These are phyloP conservation scores for Mycosphaerelloides madeirae DNA, from an alignment of 2,329 filamentous ascomycete genomes.

Conservation along the genomic window DNA sequence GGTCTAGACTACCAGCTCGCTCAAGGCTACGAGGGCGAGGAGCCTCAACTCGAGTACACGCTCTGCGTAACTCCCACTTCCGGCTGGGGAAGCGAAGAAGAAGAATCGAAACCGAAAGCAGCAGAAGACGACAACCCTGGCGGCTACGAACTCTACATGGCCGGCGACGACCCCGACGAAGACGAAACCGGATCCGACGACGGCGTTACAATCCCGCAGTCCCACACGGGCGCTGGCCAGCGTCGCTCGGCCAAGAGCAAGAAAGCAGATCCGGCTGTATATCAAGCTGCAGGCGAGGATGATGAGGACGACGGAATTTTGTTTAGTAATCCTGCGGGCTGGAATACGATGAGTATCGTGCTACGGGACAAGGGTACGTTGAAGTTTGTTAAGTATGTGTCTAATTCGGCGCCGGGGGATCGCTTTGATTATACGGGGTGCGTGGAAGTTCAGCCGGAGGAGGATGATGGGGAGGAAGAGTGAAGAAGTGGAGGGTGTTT, in stretches of 20 bases:
- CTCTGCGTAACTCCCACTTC: conserved; percentile 77
- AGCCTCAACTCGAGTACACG: conserved; percentile 79
- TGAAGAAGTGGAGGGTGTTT: conserved; percentile 12
- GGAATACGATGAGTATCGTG: conserved; percentile 91
- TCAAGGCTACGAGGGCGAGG: conserved; percentile 67
- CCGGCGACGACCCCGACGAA: conserved; percentile 66
- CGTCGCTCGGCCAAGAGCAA: conserved; percentile 33
- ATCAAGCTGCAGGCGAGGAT: conserved; percentile 58
- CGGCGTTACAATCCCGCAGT: conserved; percentile 35
- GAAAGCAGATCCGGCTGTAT: conserved; percentile 72
- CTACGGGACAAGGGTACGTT: conserved; percentile 79
- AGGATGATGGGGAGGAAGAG: conserved; percentile 48
- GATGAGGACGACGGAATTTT: conserved; percentile 72
- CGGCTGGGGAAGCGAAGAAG: conserved; percentile 75
- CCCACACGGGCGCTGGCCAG: conserved; percentile 45
- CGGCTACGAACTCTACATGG: conserved; percentile 90
- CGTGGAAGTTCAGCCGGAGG: conserved; percentile 57
- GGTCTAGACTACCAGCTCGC: conserved; percentile 91
- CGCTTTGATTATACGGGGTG: conserved; percentile 84
- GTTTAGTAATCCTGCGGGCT: conserved; percentile 64
- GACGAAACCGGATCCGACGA: conserved; percentile 48
- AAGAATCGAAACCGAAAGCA: conserved; percentile 34
- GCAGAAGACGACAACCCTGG: conserved; percentile 58
- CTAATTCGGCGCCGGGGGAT: conserved; percentile 74
- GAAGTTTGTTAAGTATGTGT: conserved; percentile 96